These are phyloP conservation scores for Secale cereale DNA, from an alignment of 176 grass and related monocot genomes.

Conservation along the genomic window DNA sequence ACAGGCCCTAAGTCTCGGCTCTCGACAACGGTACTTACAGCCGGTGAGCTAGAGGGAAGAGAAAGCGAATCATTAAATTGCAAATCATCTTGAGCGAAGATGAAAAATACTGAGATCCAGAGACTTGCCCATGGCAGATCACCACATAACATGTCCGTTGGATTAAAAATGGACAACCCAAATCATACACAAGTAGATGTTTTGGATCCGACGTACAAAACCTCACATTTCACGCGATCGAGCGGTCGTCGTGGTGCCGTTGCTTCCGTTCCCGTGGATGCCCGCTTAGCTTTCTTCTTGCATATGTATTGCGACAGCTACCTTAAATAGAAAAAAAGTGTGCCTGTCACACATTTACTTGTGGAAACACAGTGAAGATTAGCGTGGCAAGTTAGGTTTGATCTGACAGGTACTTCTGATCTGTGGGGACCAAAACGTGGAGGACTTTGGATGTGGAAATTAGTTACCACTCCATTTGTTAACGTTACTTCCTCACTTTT, in stretches of 20 bases:
- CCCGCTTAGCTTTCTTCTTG: background rate
- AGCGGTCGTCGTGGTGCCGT: background rate
- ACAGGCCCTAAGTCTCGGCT: no score
- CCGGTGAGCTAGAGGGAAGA: background rate
- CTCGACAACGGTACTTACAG: background rate
- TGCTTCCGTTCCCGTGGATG: background rate
- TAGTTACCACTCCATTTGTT: constrained; percentile 31
- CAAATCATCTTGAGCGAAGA: no score
- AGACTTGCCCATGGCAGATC: no score
- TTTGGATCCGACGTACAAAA: background rate
- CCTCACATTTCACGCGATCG: background rate
- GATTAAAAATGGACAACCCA: no score
- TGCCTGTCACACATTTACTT: background rate
- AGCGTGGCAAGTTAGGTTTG: constrained; percentile 10
- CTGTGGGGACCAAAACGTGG: constrained; percentile 16
- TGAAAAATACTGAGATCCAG: no score
- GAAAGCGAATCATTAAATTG: background rate
- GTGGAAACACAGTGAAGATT: background rate
- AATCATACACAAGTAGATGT: no score
- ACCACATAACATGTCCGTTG: no score
- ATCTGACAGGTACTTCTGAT: constrained; percentile 16
- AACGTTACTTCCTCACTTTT: constrained; percentile 11
- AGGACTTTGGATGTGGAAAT: constrained; percentile 39
- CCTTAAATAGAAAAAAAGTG: background rate
- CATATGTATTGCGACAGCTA: background rate